Evolutionary conservation across 208 protist genomes (phyloP), one percentile per base, ranked within the genome.

Genomic region (Endotrypanum monterogeii): DNA sequence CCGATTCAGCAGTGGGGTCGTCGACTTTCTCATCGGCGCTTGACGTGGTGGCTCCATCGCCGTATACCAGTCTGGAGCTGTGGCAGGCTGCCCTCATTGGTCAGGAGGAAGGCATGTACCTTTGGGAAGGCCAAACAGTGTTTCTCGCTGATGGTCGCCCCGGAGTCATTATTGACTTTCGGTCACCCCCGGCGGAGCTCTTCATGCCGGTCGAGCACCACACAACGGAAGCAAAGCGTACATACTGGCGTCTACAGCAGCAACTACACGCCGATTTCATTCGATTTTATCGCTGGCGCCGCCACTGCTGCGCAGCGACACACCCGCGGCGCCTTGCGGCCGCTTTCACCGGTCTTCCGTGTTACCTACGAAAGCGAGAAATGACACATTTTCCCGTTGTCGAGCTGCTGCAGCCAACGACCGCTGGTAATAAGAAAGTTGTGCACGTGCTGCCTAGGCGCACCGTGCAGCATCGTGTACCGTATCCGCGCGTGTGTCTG

Each of bases 91-190:
- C 70, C 20, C 39, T 87, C 20, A 73, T 83, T 11, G 52, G 32
- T 2, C 55, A 61, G 44, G 69, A 72, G 30, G 61, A 60, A 9
- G 74, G 74, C 4, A 50, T 87, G 28, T 55, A 74, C 28, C 63
- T 91, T 30, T 85, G 81, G 78, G 46, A 66, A 41, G 86, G 86
- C 0, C 57, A 74, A 30, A 50, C 48, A 2, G 83, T 91, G 4
- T 55, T 70, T 16, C 65, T 87, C 23, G 75, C 66, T 28, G 76
- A 71, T n/a, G 83, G 83, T n/a, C 52, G 66, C 18, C 48, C 23
- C 2, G 83, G 76, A 28, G 72, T 73, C 52, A 77, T 88, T 28
- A 78, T 91, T 0, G 76, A 65, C 5, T 90, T 90, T 50, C 67
- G 46, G 12, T 80, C 74, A 7, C 73, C 78, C 6, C 74, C 76